Evolutionary conservation across 2,329 filamentous ascomycete species (phyloP), one percentile per base, ranked within the genome.

Genomic region (Fusarium oxysporum): DNA sequence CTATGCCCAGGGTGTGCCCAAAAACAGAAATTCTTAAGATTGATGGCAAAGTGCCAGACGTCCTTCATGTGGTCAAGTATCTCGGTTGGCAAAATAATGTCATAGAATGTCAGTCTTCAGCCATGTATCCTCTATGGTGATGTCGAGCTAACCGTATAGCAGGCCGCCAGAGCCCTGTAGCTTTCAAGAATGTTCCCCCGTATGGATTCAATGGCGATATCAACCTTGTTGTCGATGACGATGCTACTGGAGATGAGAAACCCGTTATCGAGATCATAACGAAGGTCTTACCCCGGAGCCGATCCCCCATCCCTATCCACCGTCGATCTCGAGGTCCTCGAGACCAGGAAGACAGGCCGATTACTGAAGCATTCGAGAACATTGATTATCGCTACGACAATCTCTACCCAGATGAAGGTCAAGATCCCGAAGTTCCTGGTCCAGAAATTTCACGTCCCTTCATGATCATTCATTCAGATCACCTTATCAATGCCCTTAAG

Each of bases 401-500:
- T 19, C 77, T 78, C 33, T 69, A 75, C 45, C 72, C 78, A 0
- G 76, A 80, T 12, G 70, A 68, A 1, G 73, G 76, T 11, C 71
- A 68, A 16, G 76, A 74, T 21, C 58, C 71, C 19, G 72, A 79
- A 30, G 65, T 73, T 32, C 78, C 79, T 17, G 50, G 77, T 32
- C 68, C 77, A 37, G 78, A 80, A 23, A 71, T 79, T 13, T 78
- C 81, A 23, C 77, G 70, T 3, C 84, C 82, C 1, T 72, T 78
- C 59, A 86, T 87, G 84, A 55, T 81, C 6, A 84, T 87, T 48
- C 80, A 85, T 69, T 87, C 85, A 4, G 65, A 77, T 35, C 78
- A 86, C 62, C 81, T 89, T 35, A 82, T 85, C 70, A 83, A 86
- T 51, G 86, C 86, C 2, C 80, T 89, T 8, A 80, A 79, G 33